A percentile compares a stretch with the other conserved stretches of the same genome.
phyloP scores from a whole-genome alignment of 2,329 filamentous ascomycete genomes.

The Beauveria sp. region DNA sequence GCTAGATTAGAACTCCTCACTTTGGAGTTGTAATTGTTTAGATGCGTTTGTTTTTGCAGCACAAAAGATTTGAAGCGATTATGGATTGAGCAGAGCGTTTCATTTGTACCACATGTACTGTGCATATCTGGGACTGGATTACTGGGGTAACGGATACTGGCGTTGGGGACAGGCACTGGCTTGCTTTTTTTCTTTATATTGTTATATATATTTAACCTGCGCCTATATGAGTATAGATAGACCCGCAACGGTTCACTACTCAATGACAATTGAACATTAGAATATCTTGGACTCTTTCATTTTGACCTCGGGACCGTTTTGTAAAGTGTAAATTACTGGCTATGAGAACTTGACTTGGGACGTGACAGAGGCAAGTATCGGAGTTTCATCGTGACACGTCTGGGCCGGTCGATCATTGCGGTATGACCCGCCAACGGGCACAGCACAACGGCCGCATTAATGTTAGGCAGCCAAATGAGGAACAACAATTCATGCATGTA shows the following conservation, averaged over 20 bases:
- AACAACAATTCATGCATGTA: background rate
- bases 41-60: slow-evolving; percentile 2
- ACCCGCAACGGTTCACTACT: slow-evolving; percentile 1
- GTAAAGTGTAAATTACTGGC: background rate
- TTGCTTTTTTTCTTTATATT: background rate
- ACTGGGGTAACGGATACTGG: slow-evolving; percentile 8
- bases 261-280: background rate
- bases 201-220: background rate
- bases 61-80: slow-evolving; percentile 8
- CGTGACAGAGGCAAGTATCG: background rate
- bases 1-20: slow-evolving; percentile 32
- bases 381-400: slow-evolving; percentile 1
- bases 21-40: slow-evolving; percentile 21
- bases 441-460: background rate
- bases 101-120: slow-evolving; percentile 9
- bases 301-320: too few relatives aligned
- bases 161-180: background rate
- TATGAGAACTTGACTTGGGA: background rate
- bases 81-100: slow-evolving; percentile 10
- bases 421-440: background rate
- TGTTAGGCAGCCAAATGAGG: background rate
- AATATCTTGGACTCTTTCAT: background rate
- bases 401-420: background rate
- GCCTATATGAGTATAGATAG: slow-evolving; percentile 5
- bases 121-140: slow-evolving; percentile 6